Evolutionary conservation across 1,284 basidiomycete genomes (phyloP), one percentile per base, ranked within the genome.

Genomic region (Ganoderma lucidum): DNA sequence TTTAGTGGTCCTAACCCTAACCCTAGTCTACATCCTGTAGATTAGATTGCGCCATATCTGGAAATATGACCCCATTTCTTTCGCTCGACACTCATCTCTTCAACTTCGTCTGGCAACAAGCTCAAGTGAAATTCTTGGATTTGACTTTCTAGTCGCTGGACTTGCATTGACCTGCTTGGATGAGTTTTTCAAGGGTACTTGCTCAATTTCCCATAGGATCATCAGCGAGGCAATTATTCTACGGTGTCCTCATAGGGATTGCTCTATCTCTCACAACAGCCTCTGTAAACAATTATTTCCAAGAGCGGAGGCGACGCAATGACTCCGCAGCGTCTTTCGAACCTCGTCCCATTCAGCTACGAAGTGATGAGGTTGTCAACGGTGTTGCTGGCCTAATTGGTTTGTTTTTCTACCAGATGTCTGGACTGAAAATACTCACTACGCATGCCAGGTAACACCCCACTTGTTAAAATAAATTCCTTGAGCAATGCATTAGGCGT

Each of bases 401-500:
- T 94, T 69, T 39, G 86, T 77, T 64, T 62, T 56, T 23, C 19
- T 14, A 12, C 6, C 23, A 28, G 45, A 44, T 56, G 48, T 32
- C 70, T 2, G 8, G 28, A 64, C 51, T 17, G 56, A 2, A 17
- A 39, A 19, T 15, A n/a, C 45, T 23, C 45, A 51, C 48, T 23
- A 6, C 32, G 6, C 9, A 15, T 28, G 48, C 23, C 73, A 97
- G 96, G 97, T 45, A 98, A 99, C 77, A 99, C 97, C 1, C 97
- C 97, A 0, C 84, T 99, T 51, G 86, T 99, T 67, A 87, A 97
- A 69, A 98, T 99, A 69, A 94, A 94, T 74, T 96, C 94, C 3
- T 80, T 99, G 67, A 98, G 96, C 75, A 88, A 98, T 80, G 90
- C 93, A 0, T 86, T 98, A 0, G 96, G 96, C 8, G 93, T 98